These are phyloP conservation scores for Daldinia vernicosa DNA, from an alignment of 495 filamentous ascomycete genomes.

Conservation along the genomic window DNA sequence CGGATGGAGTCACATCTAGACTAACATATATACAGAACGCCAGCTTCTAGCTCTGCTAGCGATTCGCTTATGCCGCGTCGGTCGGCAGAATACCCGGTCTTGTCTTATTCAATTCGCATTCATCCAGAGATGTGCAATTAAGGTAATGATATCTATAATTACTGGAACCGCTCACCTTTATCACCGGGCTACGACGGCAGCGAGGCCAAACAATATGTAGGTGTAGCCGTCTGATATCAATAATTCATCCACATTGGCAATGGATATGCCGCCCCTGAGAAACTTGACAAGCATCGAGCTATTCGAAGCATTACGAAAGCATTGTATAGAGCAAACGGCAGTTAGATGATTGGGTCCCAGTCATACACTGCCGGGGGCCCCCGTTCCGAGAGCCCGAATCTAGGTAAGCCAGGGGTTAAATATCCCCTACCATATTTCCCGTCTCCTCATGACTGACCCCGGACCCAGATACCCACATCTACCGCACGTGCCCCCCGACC, in stretches of 20 bases:
- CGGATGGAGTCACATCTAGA: slow-evolving; percentile 3
- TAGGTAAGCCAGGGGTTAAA: slow-evolving; percentile 9
- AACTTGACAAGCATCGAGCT: slow-evolving; percentile 5
- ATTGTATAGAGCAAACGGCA: slow-evolving; percentile 28
- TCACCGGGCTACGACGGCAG: slow-evolving; percentile 15
- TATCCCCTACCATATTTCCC: slow-evolving; percentile 18
- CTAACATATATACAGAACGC: slow-evolving; percentile 34
- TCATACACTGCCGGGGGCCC: slow-evolving; percentile 12
- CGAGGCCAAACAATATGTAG: background rate
- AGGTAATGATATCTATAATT: slow-evolving; percentile 22
- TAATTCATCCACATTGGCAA: background rate
- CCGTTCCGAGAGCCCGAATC: slow-evolving; percentile 33
- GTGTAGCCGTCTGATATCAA: background rate
- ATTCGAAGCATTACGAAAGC: slow-evolving; percentile 20
- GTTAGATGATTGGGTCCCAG: slow-evolving; percentile 34
- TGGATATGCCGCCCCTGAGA: slow-evolving; percentile 13
- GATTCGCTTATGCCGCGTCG: slow-evolving; percentile 37
- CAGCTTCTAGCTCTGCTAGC: background rate
- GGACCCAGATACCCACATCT: slow-evolving; percentile 19
- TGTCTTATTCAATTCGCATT: slow-evolving; percentile 34
- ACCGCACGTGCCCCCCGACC: slow-evolving; percentile 17
- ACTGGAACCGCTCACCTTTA: slow-evolving; percentile 18
- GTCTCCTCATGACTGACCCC: slow-evolving; percentile 18
- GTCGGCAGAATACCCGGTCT: slow-evolving; percentile 28
- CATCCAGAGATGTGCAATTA: slow-evolving; percentile 37